A percentile compares a stretch with the other conserved stretches of the same genome.
Evolutionary conservation across 164 flowering plant genomes (phyloP).

Genomic region (Pachysandra terminalis): DNA sequence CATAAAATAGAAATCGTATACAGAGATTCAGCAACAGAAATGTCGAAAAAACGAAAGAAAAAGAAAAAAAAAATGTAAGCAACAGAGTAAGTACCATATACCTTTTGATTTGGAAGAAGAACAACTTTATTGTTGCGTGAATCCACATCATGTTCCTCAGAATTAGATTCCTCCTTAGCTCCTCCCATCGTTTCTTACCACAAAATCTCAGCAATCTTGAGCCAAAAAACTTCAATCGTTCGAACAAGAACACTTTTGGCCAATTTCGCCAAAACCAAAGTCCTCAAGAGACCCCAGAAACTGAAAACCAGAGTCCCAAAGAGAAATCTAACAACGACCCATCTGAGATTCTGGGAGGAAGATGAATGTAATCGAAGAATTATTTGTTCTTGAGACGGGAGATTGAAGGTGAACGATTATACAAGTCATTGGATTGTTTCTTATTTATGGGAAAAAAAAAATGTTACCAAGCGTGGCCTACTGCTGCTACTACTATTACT

Average conservation of each 20-base stretch:
- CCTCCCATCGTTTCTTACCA: neutral
- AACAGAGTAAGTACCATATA: constrained; percentile 15
- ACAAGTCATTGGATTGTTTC: neutral
- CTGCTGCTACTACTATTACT: neutral
- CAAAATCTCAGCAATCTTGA: neutral
- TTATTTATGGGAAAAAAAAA: neutral
- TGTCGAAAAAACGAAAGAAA: too few species aligned
- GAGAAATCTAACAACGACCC: neutral
- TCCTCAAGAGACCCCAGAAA: neutral
- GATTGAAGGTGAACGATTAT: neutral
- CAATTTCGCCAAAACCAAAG: neutral
- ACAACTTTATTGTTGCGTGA: constrained; percentile 10
- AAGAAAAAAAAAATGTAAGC: too few species aligned
- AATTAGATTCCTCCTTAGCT: constrained; percentile 1
- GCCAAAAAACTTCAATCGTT: neutral
- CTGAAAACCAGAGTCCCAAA: neutral
- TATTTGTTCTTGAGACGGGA: neutral
- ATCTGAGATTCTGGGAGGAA: neutral
- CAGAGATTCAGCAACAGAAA: neutral
- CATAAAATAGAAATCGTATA: neutral
- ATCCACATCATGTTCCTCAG: constrained; percentile 5
- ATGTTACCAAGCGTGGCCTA: neutral
- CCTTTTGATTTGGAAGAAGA: constrained; percentile 23
- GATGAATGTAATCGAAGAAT: neutral
- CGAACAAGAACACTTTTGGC: neutral